Base-by-base conservation (phyloP, 441 rosid species). In the Populus tomentosa region DNA sequence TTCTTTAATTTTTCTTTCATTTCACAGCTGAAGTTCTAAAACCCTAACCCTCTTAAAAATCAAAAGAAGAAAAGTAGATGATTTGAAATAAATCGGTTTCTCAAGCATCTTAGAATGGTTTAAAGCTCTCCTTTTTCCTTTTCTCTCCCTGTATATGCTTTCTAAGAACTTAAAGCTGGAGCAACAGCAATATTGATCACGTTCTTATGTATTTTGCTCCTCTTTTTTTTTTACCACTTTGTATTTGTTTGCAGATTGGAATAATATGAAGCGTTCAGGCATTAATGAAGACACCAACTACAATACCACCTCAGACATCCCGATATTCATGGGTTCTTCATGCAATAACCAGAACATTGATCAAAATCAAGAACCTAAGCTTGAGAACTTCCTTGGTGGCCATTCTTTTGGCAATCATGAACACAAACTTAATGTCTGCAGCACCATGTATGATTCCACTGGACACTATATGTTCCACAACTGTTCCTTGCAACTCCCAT, bases 331-430 rank as follows among this genome's bases (percentile, higher is more conserved):
- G 88, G 83, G 80, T 53, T 72, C 68, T 82, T 82, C 94, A 85
- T 85, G 94, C 93, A 89, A 80, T 74, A 75, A 26, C 33, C 88
- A 84, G 76, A 75, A 18, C 75, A 75, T 66, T 46, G 78, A 68
- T 80, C 81, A 75, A 40, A 82, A 61, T 65, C 87, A 84, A 81
- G 84, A 85, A 70, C 98, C 96, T 10, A 94, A 94, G 82, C 89
- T 92, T 14, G 97, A 94, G 78, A 89, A 92, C 87, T 94, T 94
- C 85, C 90, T 94, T 2, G 95, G 95, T 3, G 85, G 87, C 70
- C 84, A 80, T 78, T 81, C 89, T 20, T 83, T 86, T 26, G 40
- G 81, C 33, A 77, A 59, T 59, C 84, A 70, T 28, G 84, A 81
- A 20, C 84, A 72, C 40, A 82, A 83, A 68, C 78, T 77, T 74